These are phyloP conservation scores for Capniomyces stellatus DNA, from an alignment of 371 early-diverging fungal genomes.

Conservation along the genomic window DNA sequence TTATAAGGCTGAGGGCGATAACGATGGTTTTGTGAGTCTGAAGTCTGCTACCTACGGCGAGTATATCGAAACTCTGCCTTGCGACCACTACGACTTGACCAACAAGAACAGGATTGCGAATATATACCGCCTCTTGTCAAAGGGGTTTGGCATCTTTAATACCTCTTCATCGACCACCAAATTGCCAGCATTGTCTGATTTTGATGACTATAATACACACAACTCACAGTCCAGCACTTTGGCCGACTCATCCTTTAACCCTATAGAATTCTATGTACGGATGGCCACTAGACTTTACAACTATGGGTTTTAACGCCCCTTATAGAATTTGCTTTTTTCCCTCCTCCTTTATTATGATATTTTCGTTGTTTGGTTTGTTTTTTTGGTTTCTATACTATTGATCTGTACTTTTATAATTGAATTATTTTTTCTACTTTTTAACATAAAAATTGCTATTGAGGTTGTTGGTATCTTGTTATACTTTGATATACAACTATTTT, in stretches of 20 bases:
- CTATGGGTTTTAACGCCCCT: constrained; percentile 25
- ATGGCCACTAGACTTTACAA: constrained; percentile 48
- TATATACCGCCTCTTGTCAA: constrained; percentile 18
- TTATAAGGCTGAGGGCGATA: constrained; percentile 56
- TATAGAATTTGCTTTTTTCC: background rate
- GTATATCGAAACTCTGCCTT: constrained; percentile 55
- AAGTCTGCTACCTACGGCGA: constrained; percentile 70
- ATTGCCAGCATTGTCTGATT: constrained; percentile 26
- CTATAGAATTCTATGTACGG: constrained; percentile 54
- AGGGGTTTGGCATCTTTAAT: constrained; percentile 4
- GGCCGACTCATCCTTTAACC: constrained; percentile 39
- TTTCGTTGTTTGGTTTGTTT: too few relatives aligned
- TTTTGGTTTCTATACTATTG: too few relatives aligned
- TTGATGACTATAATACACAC: too few relatives aligned
- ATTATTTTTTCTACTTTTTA: too few relatives aligned
- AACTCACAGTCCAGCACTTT: too few relatives aligned
- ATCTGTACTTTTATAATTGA: too few relatives aligned
- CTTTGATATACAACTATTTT: too few relatives aligned
- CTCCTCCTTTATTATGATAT: too few relatives aligned
- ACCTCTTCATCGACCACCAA: constrained; percentile 14
- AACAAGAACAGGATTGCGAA: constrained; percentile 10
- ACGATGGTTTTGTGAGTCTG: constrained; percentile 80
- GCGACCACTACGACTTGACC: constrained; percentile 72
- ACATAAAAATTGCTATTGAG: too few relatives aligned
- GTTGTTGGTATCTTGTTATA: too few relatives aligned